Evolutionary conservation across 2,329 filamentous ascomycete species (phyloP).

Genomic region (Neobulgaria alba): DNA sequence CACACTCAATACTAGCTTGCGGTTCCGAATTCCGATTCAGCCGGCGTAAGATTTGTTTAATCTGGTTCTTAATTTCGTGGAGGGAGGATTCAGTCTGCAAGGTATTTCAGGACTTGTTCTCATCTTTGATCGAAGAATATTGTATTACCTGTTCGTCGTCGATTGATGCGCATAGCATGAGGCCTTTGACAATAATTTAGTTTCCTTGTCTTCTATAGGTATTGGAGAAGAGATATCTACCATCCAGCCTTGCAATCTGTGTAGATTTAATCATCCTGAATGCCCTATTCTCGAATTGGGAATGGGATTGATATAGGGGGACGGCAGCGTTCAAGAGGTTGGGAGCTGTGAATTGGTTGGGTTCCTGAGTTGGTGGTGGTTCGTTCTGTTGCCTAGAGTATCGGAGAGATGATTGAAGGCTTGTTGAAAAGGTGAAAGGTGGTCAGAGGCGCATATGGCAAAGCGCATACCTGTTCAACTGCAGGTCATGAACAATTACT

Average conservation of each 20-base stretch:
- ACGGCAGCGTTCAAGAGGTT: not conserved
- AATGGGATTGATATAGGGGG: not conserved
- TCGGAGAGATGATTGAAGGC: not conserved
- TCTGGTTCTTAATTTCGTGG: constrained; percentile 79
- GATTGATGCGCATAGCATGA: constrained; percentile 90
- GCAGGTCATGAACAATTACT: not conserved
- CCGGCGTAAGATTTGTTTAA: constrained; percentile 82
- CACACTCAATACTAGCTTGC: constrained; percentile 86
- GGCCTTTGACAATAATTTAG: constrained; percentile 46
- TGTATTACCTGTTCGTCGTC: constrained; percentile 69
- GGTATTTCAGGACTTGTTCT: constrained; percentile 9
- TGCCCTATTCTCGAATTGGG: constrained; percentile 3
- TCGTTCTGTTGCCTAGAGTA: not conserved
- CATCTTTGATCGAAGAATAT: no score
- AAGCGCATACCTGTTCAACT: constrained; percentile 4
- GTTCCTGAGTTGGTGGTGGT: not conserved
- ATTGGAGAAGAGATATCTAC: constrained; percentile 36
- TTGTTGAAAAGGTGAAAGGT: not conserved
- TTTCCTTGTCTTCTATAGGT: not conserved
- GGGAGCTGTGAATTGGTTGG: not conserved
- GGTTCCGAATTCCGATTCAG: constrained; percentile 82
- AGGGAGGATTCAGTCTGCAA: constrained; percentile 62
- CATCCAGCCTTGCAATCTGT: constrained; percentile 88
- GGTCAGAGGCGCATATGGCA: not conserved
- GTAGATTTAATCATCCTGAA: constrained; percentile 67